A percentile compares a stretch with the other conserved stretches of the same genome.
Evolutionary conservation across 2,329 filamentous ascomycete species (phyloP).

Genomic region (Leptographium lundbergii): DNA sequence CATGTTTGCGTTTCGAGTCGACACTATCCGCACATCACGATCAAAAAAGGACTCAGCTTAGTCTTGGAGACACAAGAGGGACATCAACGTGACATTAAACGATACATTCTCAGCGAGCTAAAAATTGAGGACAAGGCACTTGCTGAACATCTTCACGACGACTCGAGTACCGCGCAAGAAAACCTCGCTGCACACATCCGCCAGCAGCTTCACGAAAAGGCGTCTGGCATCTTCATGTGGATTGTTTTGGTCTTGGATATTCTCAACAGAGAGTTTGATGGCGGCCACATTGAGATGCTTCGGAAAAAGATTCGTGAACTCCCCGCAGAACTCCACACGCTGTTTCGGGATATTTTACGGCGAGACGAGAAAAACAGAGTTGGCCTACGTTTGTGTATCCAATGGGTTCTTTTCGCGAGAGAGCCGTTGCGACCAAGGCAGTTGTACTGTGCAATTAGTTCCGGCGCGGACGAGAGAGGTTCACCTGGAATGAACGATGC

Average conservation of each 20-base stretch:
- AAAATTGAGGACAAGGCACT: constrained; percentile 4
- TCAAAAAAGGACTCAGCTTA: constrained; percentile 17
- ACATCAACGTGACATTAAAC: constrained; percentile 19
- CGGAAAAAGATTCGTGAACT: constrained; percentile 14
- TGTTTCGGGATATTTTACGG: constrained; percentile 28
- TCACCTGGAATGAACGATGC: constrained; percentile 8
- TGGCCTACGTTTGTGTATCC: constrained; percentile 30
- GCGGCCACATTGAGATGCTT: constrained; percentile 16
- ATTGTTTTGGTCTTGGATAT: constrained; percentile 25
- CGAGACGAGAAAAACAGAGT: constrained; percentile 30
- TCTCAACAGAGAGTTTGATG: constrained; percentile 21
- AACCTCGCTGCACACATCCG: constrained; percentile 6
- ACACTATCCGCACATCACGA: constrained; percentile 30
- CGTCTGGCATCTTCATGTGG: constrained; percentile 32
- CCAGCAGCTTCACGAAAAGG: constrained; percentile 20
- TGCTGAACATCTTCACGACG: not conserved
- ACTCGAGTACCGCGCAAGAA: not conserved
- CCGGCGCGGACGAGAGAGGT: constrained; percentile 1
- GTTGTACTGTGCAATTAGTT: constrained; percentile 29
- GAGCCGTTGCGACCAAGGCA: constrained; percentile 28
- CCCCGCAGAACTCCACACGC: not conserved
- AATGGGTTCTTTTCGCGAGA: constrained; percentile 39
- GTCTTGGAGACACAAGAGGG: constrained; percentile 22
- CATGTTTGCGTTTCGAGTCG: constrained; percentile 32
- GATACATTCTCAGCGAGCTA: not conserved